Conservation (phyloP, 495 filamentous ascomycete genomes). For the Paragyromitra xinjiangensis region DNA sequence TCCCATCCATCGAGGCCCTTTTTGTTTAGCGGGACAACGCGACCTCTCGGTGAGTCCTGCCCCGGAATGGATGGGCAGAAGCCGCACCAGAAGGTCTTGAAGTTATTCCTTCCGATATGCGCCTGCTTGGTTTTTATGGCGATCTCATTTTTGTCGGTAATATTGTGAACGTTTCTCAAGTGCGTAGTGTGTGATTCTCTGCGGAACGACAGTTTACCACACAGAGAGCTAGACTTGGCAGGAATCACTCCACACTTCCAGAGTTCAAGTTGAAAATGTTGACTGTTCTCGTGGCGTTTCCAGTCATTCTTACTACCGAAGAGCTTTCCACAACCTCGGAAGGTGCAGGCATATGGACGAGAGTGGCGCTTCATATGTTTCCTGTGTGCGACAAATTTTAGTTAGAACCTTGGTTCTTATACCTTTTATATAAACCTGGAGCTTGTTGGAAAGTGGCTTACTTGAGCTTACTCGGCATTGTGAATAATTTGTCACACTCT, state of each 20-base stretch:
- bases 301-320: constrained; percentile 97
- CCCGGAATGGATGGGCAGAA: constrained; percentile 68
- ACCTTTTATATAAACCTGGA: background rate
- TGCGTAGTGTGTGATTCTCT: constrained; percentile 66
- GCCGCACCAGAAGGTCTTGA: constrained; percentile 86
- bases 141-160: constrained; percentile 61
- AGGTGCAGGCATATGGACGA: constrained; percentile 89
- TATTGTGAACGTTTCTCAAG: constrained; percentile 63
- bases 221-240: constrained; percentile 58
- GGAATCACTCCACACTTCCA: constrained; percentile 74
- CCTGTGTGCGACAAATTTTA: constrained; percentile 59
- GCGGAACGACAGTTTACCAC: constrained; percentile 69
- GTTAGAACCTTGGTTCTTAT: constrained; percentile 46
- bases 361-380: constrained; percentile 91
- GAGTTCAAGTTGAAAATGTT: constrained; percentile 77
- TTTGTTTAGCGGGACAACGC: constrained; percentile 66
- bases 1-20: constrained; percentile 70
- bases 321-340: constrained; percentile 71
- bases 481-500: constrained; percentile 38
- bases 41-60: constrained; percentile 12
- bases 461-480: constrained; percentile 51
- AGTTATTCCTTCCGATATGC: constrained; percentile 74
- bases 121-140: constrained; percentile 59
- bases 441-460: constrained; percentile 4
- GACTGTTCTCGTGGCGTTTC: constrained; percentile 93